phyloP scores from a whole-genome alignment of 148 eudicot species.

The Heliosperma pusillum region DNA sequence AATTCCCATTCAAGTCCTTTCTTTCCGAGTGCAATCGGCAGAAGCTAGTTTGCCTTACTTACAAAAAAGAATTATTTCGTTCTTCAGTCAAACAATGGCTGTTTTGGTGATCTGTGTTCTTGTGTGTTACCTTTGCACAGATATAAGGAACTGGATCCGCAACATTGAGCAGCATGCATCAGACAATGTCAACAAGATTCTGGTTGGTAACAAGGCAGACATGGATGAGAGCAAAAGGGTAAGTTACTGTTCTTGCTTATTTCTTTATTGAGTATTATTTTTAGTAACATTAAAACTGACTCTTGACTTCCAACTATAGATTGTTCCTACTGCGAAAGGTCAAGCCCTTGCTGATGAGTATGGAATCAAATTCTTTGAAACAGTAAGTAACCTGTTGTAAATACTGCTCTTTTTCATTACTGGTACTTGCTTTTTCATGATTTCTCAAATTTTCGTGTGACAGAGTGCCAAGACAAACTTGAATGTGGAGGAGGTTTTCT shows the following conservation, averaged over 20 bases:
- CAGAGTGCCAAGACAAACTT: slow-evolving; percentile 91
- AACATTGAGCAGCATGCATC: slow-evolving; percentile 31
- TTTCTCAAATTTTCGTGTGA: slow-evolving; percentile 18
- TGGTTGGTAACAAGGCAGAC: not conserved
- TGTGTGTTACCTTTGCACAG: slow-evolving; percentile 27
- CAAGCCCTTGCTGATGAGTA: slow-evolving; percentile 83
- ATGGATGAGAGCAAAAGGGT: slow-evolving; percentile 56
- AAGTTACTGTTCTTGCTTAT: not conserved
- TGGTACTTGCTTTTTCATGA: not conserved
- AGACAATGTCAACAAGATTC: slow-evolving; percentile 42
- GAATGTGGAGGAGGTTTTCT: slow-evolving; percentile 84
- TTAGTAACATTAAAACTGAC: not conserved
- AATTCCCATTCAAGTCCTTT: no score
- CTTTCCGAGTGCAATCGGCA: no score
- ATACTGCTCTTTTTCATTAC: not conserved
- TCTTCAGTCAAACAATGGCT: no score
- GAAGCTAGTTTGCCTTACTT: no score
- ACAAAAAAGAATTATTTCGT: no score
- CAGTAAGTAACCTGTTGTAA: slow-evolving; percentile 42
- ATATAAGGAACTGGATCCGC: slow-evolving; percentile 81
- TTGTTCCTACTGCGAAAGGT: slow-evolving; percentile 67
- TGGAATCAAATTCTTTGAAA: slow-evolving; percentile 73
- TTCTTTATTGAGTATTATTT: not conserved
- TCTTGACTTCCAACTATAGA: slow-evolving; percentile 28
- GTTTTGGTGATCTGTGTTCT: not conserved